These are phyloP conservation scores for Pelargonium myrrhifolium DNA, from an alignment of 441 rosid genomes.

Conservation along the genomic window DNA sequence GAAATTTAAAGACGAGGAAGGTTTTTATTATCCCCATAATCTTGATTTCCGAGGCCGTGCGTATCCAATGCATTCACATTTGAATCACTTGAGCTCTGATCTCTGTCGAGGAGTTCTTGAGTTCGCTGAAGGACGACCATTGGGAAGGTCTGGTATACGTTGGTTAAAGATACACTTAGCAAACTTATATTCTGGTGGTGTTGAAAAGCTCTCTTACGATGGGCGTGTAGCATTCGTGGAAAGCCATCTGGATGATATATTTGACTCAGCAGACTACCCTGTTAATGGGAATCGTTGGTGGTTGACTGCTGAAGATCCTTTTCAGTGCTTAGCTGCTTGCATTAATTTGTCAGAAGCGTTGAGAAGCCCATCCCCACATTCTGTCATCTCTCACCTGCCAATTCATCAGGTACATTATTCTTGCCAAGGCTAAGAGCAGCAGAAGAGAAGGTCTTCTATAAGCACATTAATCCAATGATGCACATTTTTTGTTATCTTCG, in stretches of 20 bases:
- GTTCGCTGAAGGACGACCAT: conserved; percentile 87
- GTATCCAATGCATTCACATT: conserved; percentile 94
- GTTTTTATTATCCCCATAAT: conserved; percentile 92
- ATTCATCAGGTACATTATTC: conserved; percentile 71
- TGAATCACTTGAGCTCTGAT: conserved; percentile 98
- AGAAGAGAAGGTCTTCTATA: background rate
- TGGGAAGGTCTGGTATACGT: conserved; percentile 71
- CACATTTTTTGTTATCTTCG: background rate
- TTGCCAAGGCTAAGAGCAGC: background rate
- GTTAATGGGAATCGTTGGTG: conserved; percentile 94
- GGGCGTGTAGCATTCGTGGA: conserved; percentile 79
- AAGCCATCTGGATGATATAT: conserved; percentile 76
- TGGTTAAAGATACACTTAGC: conserved; percentile 99
- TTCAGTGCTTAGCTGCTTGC: conserved; percentile 91
- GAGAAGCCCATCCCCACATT: conserved; percentile 75
- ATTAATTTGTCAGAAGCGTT: conserved; percentile 82
- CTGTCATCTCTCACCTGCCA: conserved; percentile 66
- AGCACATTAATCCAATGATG: background rate
- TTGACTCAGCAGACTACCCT: conserved; percentile 89
- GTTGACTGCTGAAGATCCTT: conserved; percentile 95
- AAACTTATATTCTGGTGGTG: conserved; percentile 85
- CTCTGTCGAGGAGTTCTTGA: conserved; percentile 92
- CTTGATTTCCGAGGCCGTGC: conserved; percentile 99
- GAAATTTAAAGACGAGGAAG: conserved; percentile 86
- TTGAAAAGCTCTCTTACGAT: conserved; percentile 79